Evolutionary conservation across 768 basidiomycete genomes (phyloP).

Genomic region (Russula brevipes): DNA sequence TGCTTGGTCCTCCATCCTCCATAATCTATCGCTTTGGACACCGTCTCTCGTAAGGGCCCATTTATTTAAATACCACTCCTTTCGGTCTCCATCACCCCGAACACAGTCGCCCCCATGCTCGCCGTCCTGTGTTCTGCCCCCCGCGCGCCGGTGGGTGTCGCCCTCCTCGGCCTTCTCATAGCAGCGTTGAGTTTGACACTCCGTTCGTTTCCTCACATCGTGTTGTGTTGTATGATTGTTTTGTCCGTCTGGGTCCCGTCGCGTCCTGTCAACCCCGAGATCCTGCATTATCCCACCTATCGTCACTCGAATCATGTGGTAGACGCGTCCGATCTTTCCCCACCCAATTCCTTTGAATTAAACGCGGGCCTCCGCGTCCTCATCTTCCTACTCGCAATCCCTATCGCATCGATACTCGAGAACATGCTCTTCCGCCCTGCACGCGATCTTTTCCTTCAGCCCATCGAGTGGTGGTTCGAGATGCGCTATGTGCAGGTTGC

Average conservation of each 20-base stretch:
- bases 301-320: neutral
- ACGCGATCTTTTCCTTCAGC: neutral
- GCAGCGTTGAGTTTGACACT: conserved; percentile 3
- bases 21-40: neutral
- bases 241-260: conserved; percentile 13
- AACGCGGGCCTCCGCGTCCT: neutral
- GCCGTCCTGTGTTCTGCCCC: conserved; percentile 10
- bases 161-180: conserved; percentile 11
- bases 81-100: neutral
- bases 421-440: conserved; percentile 6
- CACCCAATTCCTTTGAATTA: neutral
- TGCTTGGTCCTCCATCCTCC: conserved; percentile 8
- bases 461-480: conserved; percentile 16
- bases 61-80: conserved; percentile 1
- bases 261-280: neutral
- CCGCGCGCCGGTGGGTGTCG: conserved; percentile 16
- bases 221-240: conserved; percentile 8
- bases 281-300: neutral
- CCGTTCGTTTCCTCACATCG: conserved; percentile 8
- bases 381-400: conserved; percentile 9
- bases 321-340: neutral
- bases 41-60: neutral
- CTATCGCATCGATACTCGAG: conserved; percentile 8
- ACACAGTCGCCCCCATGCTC: conserved; percentile 10
- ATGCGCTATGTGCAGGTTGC: conserved; percentile 17